phyloP scores from a whole-genome alignment of 306 rosid genomes.

The Quercus parvula region DNA sequence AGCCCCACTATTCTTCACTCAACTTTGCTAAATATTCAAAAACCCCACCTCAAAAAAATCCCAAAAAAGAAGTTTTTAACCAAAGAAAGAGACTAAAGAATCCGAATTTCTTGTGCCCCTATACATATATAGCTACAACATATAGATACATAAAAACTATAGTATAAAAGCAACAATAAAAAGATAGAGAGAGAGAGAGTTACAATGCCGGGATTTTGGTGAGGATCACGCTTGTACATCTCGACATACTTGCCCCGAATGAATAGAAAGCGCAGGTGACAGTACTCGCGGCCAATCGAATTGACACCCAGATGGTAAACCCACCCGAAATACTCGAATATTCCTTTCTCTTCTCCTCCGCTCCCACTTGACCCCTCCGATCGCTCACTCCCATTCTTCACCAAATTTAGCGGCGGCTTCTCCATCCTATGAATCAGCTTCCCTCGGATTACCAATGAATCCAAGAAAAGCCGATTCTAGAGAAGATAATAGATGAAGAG shows the following conservation, averaged over 20 bases:
- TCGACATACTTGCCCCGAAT: slow-evolving; percentile 65
- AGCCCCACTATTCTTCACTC: too few species aligned
- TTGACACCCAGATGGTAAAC: slow-evolving; percentile 79
- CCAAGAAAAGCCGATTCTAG: too few species aligned
- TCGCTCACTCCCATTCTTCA: slow-evolving; percentile 26
- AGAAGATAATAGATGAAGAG: too few species aligned
- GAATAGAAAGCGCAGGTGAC: slow-evolving; percentile 71
- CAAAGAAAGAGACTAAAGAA: too few species aligned
- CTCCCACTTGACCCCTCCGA: slow-evolving; percentile 18
- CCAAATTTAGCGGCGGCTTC: not conserved
- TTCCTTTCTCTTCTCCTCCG: slow-evolving; percentile 39
- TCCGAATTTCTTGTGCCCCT: too few species aligned
- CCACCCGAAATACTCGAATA: slow-evolving; percentile 76
- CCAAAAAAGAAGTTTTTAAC: too few species aligned
- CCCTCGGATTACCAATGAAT: too few species aligned
- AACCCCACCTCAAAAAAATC: too few species aligned
- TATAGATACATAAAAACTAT: not conserved
- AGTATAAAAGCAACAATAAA: not conserved
- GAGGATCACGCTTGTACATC: slow-evolving; percentile 91
- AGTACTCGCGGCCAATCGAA: slow-evolving; percentile 78
- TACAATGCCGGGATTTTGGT: slow-evolving; percentile 76
- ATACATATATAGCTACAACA: not conserved
- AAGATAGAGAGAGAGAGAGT: not conserved
- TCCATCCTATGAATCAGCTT: not conserved
- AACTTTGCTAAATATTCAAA: too few species aligned